These are phyloP conservation scores for Cardamine occulta DNA, from an alignment of 345 rosid species.

Conservation along the genomic window DNA sequence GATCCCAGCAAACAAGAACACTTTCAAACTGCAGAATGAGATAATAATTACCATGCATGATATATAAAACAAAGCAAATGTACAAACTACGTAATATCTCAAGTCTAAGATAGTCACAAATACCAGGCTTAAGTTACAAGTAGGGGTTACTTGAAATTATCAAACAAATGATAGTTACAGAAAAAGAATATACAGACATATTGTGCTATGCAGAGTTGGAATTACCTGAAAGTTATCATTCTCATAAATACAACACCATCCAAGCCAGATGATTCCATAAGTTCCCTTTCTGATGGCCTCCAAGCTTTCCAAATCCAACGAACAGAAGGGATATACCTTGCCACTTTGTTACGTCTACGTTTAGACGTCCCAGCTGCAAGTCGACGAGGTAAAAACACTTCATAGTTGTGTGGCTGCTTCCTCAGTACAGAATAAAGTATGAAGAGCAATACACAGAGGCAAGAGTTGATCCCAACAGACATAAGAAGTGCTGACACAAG, in stretches of 20 bases:
- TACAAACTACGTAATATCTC: slow-evolving; percentile 11
- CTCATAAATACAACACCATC: slow-evolving; percentile 88
- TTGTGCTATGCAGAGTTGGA: background rate
- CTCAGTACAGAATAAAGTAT: slow-evolving; percentile 74
- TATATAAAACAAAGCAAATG: slow-evolving; percentile 26
- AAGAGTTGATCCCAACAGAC: slow-evolving; percentile 84
- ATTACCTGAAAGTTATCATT: slow-evolving; percentile 76
- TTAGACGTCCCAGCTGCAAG: slow-evolving; percentile 67
- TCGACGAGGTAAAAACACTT: slow-evolving; percentile 76
- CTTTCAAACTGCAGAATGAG: slow-evolving; percentile 71
- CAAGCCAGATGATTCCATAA: slow-evolving; percentile 68
- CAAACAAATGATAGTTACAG: background rate
- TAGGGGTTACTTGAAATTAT: background rate
- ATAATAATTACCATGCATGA: background rate
- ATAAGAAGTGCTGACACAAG: slow-evolving; percentile 91
- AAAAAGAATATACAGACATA: background rate
- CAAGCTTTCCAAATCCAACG: slow-evolving; percentile 84
- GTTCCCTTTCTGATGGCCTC: slow-evolving; percentile 70
- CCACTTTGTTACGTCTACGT: slow-evolving; percentile 61
- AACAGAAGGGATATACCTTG: slow-evolving; percentile 77
- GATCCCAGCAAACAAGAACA: slow-evolving; percentile 82
- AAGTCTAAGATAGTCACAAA: slow-evolving; percentile 19
- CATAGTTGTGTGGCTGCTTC: slow-evolving; percentile 73
- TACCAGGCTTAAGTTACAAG: background rate
- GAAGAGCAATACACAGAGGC: slow-evolving; percentile 72